Percentiles rank a stretch among this genome's conserved stretches.
These are phyloP conservation scores for Sesbania bispinosa DNA, from an alignment of 306 rosid species.

Conservation along the genomic window DNA sequence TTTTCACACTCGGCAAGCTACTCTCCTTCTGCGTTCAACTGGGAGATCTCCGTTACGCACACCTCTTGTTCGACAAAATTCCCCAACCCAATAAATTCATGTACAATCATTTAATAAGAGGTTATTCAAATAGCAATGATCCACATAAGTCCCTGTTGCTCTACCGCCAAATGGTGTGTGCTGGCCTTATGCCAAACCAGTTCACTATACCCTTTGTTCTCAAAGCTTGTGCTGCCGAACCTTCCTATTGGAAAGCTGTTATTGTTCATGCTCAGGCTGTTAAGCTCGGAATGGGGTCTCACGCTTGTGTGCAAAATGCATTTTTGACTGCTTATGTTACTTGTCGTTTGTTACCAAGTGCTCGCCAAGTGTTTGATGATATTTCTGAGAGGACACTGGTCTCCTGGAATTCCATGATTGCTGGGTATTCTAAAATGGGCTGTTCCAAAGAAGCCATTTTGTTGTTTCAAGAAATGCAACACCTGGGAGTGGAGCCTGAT, in stretches of 20 bases:
- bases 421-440: slow-evolving; percentile 55
- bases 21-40: slow-evolving; percentile 43
- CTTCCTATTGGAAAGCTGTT: slow-evolving; percentile 46
- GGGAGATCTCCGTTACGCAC: slow-evolving; percentile 48
- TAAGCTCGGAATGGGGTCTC: slow-evolving; percentile 55
- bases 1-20: slow-evolving; percentile 48
- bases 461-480: slow-evolving; percentile 52
- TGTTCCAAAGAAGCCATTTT: slow-evolving; percentile 30
- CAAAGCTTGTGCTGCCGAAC: slow-evolving; percentile 46
- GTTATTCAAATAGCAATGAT: slow-evolving; percentile 47
- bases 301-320: slow-evolving; percentile 51
- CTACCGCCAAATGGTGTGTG: slow-evolving; percentile 45
- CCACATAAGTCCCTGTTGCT: slow-evolving; percentile 37
- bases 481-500: slow-evolving; percentile 45
- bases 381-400: slow-evolving; percentile 51
- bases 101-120: slow-evolving; percentile 68
- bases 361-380: slow-evolving; percentile 58
- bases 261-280: slow-evolving; percentile 52
- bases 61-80: slow-evolving; percentile 43
- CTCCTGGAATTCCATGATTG: slow-evolving; percentile 72
- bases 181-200: slow-evolving; percentile 55
- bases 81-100: slow-evolving; percentile 61
- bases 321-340: slow-evolving; percentile 41
- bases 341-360: slow-evolving; percentile 43
- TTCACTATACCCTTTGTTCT: slow-evolving; percentile 71